A percentile compares a stretch with the other conserved stretches of the same genome.
Conservation (phyloP, 1,139 yeast species). For the Kodamaea derodonti region DNA sequence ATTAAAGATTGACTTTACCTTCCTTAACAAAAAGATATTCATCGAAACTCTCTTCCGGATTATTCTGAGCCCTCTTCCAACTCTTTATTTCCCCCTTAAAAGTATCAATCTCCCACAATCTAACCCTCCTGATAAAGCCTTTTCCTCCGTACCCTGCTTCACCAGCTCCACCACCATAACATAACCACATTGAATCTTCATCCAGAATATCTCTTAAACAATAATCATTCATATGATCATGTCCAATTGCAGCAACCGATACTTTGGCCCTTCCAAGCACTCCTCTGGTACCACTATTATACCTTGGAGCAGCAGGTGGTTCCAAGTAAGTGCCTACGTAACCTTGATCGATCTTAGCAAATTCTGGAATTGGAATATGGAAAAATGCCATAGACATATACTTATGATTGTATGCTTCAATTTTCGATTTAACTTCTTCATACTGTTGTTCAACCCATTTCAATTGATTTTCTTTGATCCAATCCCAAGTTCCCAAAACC, state of each 20-base stretch:
- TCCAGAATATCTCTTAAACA: constrained; percentile 52
- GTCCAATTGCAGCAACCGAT: constrained; percentile 75
- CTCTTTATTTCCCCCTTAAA: constrained; percentile 50
- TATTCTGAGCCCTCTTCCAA: constrained; percentile 67
- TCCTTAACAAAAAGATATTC: constrained; percentile 51
- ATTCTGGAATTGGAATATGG: constrained; percentile 92
- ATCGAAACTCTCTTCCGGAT: constrained; percentile 52
- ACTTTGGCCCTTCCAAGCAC: constrained; percentile 63
- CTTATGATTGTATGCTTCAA: constrained; percentile 30
- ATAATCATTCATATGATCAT: constrained; percentile 91
- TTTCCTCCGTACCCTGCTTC: constrained; percentile 96
- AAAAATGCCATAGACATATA: constrained; percentile 83
- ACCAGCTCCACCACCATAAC: constrained; percentile 92
- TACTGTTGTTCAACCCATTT: constrained; percentile 50
- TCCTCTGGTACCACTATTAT: constrained; percentile 62
- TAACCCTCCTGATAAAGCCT: constrained; percentile 70
- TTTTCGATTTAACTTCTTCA: constrained; percentile 24
- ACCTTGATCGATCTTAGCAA: constrained; percentile 42
- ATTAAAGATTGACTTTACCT: too few species aligned
- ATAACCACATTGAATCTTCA: constrained; percentile 64
- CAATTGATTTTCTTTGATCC: constrained; percentile 73
- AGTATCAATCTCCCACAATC: constrained; percentile 67
- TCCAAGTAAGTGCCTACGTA: constrained; percentile 63
- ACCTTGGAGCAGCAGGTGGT: constrained; percentile 71
- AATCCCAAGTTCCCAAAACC: constrained; percentile 75